A percentile compares a stretch with the other conserved stretches of the same genome.
phyloP scores from a whole-genome alignment of 2,329 filamentous ascomycete genomes.

The Arthrinium phaeospermum region DNA sequence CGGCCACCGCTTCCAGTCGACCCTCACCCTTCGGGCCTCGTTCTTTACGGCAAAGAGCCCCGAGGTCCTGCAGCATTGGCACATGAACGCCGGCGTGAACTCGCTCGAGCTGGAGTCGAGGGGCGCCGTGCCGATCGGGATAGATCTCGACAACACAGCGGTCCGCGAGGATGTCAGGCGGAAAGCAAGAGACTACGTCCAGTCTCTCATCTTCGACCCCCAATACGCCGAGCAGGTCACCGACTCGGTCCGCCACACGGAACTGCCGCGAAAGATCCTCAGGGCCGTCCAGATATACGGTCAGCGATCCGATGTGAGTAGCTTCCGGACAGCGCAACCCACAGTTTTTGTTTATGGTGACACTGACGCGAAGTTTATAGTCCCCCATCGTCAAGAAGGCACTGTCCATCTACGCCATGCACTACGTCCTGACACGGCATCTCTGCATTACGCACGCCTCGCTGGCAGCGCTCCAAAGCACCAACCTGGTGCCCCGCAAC shows the following conservation, averaged over 20 bases:
- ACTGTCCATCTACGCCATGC: conserved; percentile 60
- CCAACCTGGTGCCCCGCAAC: conserved; percentile 51
- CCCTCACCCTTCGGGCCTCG: conserved; percentile 54
- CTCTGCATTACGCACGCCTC: conserved; percentile 55
- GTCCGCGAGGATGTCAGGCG: conserved; percentile 54
- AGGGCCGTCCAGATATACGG: conserved; percentile 55
- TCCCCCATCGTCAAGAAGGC: conserved; percentile 58
- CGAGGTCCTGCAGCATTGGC: conserved; percentile 59
- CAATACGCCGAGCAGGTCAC: conserved; percentile 57
- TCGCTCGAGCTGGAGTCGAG: conserved; percentile 48
- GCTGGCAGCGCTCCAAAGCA: conserved; percentile 47
- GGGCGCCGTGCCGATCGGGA: conserved; percentile 55
- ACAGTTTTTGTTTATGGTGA: not conserved
- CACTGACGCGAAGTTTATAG: conserved; percentile 30
- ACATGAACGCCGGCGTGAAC: conserved; percentile 45
- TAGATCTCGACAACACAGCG: conserved; percentile 49
- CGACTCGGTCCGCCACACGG: conserved; percentile 50
- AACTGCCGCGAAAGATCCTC: conserved; percentile 53
- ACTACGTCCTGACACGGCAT: conserved; percentile 62
- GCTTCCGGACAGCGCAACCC: too few relatives aligned
- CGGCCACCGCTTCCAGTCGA: conserved; percentile 49
- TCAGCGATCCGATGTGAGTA: conserved; percentile 49
- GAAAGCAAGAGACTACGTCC: conserved; percentile 54
- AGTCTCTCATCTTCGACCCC: conserved; percentile 54
- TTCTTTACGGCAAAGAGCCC: conserved; percentile 57